Conservation (phyloP, 257 asterid species). For the Oldenlandia corymbosa region DNA sequence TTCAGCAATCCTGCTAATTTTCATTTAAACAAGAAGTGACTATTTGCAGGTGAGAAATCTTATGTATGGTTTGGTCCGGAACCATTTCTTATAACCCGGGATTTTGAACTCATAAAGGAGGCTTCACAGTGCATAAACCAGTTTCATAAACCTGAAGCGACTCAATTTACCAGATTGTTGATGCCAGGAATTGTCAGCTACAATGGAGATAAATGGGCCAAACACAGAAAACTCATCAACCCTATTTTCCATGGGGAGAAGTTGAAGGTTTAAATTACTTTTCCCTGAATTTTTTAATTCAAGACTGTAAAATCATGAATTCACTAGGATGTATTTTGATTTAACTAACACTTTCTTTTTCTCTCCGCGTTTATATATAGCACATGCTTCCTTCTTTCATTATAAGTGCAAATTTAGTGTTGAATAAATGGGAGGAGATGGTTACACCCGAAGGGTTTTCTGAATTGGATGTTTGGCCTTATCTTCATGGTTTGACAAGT, state of each 20-base stretch:
- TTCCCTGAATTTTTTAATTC: too few species aligned
- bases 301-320: too few species aligned
- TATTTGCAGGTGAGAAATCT: slow-evolving; percentile 13
- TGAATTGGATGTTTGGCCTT: slow-evolving; percentile 23
- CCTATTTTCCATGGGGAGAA: slow-evolving; percentile 24
- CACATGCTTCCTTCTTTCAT: slow-evolving; percentile 20
- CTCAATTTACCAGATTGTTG: slow-evolving; percentile 2
- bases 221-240: slow-evolving; percentile 16
- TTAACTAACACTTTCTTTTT: neutral
- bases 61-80: slow-evolving; percentile 19
- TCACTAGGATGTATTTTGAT: too few species aligned
- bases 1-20: neutral
- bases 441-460: slow-evolving; percentile 1
- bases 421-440: slow-evolving; percentile 19
- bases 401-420: slow-evolving; percentile 9
- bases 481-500: slow-evolving; percentile 13
- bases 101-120: slow-evolving; percentile 15
- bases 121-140: neutral
- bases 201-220: slow-evolving; percentile 21
- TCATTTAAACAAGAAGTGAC: neutral
- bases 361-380: neutral
- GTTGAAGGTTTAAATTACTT: slow-evolving; percentile 27
- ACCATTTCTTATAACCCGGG: slow-evolving; percentile 10
- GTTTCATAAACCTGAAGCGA: slow-evolving; percentile 8
- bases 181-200: slow-evolving; percentile 10